phyloP scores from a whole-genome alignment of 805 yeast genomes.

The Komagataella populi region DNA sequence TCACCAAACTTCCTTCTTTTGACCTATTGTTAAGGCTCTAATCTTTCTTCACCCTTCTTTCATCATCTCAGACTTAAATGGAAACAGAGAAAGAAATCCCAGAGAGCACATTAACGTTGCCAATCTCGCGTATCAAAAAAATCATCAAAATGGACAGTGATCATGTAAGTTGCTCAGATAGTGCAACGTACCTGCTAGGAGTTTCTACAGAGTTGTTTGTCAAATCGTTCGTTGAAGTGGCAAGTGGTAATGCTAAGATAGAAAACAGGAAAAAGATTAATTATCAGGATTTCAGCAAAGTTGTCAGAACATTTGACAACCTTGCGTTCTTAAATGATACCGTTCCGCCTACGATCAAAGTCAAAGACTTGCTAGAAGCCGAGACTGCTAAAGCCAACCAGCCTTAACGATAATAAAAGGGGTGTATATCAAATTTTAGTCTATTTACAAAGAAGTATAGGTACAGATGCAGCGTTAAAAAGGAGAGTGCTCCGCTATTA shows the following conservation, averaged over 20 bases:
- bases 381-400: constrained; percentile 20
- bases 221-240: constrained; percentile 59
- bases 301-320: constrained; percentile 44
- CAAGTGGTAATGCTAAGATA: constrained; percentile 46
- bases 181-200: constrained; percentile 64
- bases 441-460: constrained; percentile 3
- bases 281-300: constrained; percentile 57
- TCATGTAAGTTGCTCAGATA: constrained; percentile 48
- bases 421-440: neutral
- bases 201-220: constrained; percentile 70
- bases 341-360: constrained; percentile 47
- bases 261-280: constrained; percentile 57
- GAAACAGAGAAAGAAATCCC: neutral
- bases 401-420: neutral
- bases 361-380: constrained; percentile 31
- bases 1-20: neutral
- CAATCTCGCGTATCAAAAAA: constrained; percentile 55
- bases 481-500: constrained; percentile 3
- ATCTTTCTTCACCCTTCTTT: no score
- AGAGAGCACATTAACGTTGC: constrained; percentile 21
- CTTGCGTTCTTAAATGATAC: constrained; percentile 51
- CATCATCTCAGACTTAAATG: neutral
- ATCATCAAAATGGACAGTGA: constrained; percentile 70
- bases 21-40: neutral
- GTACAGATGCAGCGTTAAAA: constrained; percentile 3